These are phyloP conservation scores for Hypoxylon sp. DNA, from an alignment of 2,329 filamentous ascomycete genomes.

Conservation along the genomic window DNA sequence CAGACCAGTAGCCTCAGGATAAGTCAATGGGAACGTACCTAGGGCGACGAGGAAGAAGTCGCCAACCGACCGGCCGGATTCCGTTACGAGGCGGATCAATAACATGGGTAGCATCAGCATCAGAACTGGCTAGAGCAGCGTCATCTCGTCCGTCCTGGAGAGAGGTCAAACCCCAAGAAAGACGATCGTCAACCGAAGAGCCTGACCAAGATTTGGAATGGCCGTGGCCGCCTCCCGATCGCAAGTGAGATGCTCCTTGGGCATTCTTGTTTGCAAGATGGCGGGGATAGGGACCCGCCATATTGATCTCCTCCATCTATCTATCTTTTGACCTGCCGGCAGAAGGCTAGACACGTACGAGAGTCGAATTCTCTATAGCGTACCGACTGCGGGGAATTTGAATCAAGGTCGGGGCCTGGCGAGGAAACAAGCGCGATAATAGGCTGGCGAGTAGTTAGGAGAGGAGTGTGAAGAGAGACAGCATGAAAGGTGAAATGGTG, in stretches of 20 bases:
- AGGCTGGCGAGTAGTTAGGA: neutral
- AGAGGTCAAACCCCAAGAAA: conserved; percentile 18
- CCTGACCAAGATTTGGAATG: conserved; percentile 25
- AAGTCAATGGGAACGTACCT: conserved; percentile 34
- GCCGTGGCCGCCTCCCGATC: conserved; percentile 4
- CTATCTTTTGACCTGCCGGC: neutral
- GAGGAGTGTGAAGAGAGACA: neutral
- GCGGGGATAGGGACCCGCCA: conserved; percentile 16
- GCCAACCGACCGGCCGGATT: conserved; percentile 26
- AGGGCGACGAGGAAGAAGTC: conserved; percentile 32
- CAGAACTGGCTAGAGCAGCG: conserved; percentile 17
- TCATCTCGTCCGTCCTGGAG: conserved; percentile 20
- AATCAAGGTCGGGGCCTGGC: neutral
- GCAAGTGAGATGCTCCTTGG: neutral
- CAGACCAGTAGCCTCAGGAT: conserved; percentile 10
- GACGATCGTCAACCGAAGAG: conserved; percentile 34
- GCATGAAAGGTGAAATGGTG: neutral
- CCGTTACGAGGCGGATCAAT: conserved; percentile 27
- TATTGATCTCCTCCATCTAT: conserved; percentile 17
- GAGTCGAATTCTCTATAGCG: neutral
- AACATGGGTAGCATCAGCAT: conserved; percentile 20
- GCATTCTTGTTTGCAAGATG: conserved; percentile 4
- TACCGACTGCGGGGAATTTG: neutral
- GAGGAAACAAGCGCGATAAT: neutral
- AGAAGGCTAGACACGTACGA: neutral